Evolutionary conservation across 2,329 filamentous ascomycete species (phyloP).

Genomic region (Parafenestella ontariensis): DNA sequence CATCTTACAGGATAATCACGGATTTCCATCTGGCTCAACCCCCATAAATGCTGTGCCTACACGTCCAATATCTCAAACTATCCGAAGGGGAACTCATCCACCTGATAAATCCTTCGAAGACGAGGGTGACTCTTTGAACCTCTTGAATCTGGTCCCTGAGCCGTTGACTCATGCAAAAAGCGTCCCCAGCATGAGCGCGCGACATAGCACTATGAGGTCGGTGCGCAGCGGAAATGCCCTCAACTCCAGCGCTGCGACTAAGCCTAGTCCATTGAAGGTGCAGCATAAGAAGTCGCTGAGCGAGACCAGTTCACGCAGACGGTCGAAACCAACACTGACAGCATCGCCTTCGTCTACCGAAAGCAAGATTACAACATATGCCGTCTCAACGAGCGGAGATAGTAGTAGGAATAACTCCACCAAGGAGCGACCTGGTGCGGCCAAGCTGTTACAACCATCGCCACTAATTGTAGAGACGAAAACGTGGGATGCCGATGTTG

Average conservation of each 20-base stretch:
- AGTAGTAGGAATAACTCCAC: slow-evolving; percentile 27
- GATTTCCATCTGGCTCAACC: slow-evolving; percentile 28
- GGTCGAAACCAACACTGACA: slow-evolving; percentile 25
- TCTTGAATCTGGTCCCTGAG: slow-evolving; percentile 12
- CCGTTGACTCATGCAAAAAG: slow-evolving; percentile 24
- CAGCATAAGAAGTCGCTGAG: slow-evolving; percentile 33
- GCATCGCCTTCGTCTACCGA: slow-evolving; percentile 31
- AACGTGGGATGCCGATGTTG: slow-evolving; percentile 12
- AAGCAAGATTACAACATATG: slow-evolving; percentile 31
- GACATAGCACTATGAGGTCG: slow-evolving; percentile 34
- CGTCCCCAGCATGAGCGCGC: slow-evolving; percentile 19
- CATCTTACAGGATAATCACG: slow-evolving; percentile 44
- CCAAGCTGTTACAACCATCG: slow-evolving; percentile 29
- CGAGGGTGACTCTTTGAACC: background rate
- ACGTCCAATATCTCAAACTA: slow-evolving; percentile 16
- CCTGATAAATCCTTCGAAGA: slow-evolving; percentile 1
- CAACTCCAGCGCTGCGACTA: slow-evolving; percentile 21
- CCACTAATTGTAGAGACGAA: slow-evolving; percentile 31
- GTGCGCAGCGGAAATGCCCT: slow-evolving; percentile 32
- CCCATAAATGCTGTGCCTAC: slow-evolving; percentile 21
- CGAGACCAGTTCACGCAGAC: slow-evolving; percentile 27
- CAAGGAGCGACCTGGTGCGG: slow-evolving; percentile 23
- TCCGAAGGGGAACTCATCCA: slow-evolving; percentile 16
- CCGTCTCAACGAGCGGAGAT: slow-evolving; percentile 22
- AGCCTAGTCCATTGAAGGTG: slow-evolving; percentile 27